Base-by-base conservation (phyloP, 257 asterid genomes). In the Agastache rugosa region DNA sequence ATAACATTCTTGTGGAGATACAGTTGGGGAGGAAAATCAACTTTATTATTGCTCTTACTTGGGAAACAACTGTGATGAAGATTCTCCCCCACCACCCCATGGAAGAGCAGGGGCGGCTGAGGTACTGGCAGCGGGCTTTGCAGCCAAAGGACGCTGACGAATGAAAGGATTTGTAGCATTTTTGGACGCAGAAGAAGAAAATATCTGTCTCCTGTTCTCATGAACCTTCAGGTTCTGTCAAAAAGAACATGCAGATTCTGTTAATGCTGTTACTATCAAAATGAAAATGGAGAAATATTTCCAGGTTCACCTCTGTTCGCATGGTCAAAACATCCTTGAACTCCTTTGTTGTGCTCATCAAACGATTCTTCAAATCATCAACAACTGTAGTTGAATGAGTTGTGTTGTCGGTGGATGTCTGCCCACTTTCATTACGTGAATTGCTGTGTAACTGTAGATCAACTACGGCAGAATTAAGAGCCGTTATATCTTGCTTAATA, bases 401-500 rank as follows among this genome's bases (percentile, higher is more conserved):
- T 64, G 91, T 84, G 67, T 92, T 92, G 73, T 95, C 99, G 17
- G 83, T 78, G 61, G 97, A 88, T 39, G 64, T 47, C 37, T 31
- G 37, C 37, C 37, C 37, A 68, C 83, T 82, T 35, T 85, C 97
- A 78, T 82, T 87, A 39, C 86, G 91, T 55, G 95, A 79, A 78
- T 81, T 92, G 85, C 88, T 62, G 50, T 87, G 75, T 69, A 88
- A 86, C 85, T 95, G 99, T 61, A 95, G 96, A 75, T 95, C 98
- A 54, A 89, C 93, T 51, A 92, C 94, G n/a, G 97, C 94, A 23
- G 96, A 85, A 79, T 95, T 95, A 47, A 95, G 91, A 62, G 97
- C 96, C n/a, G 93, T 87, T 76, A 95, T 92, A 72, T 95, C 99
- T 77, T 92, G 96, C 93, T 90, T 95, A 72, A 95, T 90, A 70